Evolutionary conservation across 2,329 filamentous ascomycete species (phyloP).

Genomic region (Didymella segeticola): DNA sequence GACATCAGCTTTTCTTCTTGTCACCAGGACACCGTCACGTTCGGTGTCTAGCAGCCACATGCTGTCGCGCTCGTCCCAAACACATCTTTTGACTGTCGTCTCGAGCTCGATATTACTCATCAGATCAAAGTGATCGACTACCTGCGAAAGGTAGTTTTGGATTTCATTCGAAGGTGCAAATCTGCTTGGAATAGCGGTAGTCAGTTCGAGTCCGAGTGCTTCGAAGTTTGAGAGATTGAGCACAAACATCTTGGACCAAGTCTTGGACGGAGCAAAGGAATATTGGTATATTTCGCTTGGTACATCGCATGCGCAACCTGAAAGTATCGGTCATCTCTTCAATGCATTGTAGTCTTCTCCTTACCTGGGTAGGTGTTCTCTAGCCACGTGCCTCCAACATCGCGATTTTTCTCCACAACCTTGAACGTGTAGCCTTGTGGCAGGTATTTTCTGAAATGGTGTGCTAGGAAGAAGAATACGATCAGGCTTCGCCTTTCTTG

Average conservation of each 20-base stretch:
- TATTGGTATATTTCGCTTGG: slow-evolving; percentile 17
- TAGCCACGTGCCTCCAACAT: slow-evolving; percentile 19
- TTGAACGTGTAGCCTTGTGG: slow-evolving; percentile 6
- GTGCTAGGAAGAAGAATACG: neutral
- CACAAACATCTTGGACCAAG: slow-evolving; percentile 11
- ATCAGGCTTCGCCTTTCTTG: neutral
- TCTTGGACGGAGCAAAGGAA: slow-evolving; percentile 11
- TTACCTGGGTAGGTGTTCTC: slow-evolving; percentile 16
- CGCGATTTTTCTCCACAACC: slow-evolving; percentile 17
- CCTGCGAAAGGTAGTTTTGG: slow-evolving; percentile 7
- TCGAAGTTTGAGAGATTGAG: neutral
- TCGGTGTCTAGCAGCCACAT: slow-evolving; percentile 9
- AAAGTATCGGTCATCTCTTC: neutral
- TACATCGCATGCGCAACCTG: slow-evolving; percentile 14
- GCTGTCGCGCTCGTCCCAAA: slow-evolving; percentile 2
- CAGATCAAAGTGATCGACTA: slow-evolving; percentile 7
- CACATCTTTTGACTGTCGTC: slow-evolving; percentile 2
- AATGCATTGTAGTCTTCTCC: neutral
- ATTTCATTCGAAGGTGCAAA: slow-evolving; percentile 9
- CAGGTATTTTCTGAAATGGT: slow-evolving; percentile 8
- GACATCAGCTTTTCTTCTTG: neutral
- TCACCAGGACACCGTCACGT: neutral
- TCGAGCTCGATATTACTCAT: slow-evolving; percentile 6
- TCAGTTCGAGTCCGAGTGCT: neutral
- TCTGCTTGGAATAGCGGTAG: neutral